These are phyloP conservation scores for Ogataea chonburiensis DNA, from an alignment of 805 yeast genomes.

Conservation along the genomic window DNA sequence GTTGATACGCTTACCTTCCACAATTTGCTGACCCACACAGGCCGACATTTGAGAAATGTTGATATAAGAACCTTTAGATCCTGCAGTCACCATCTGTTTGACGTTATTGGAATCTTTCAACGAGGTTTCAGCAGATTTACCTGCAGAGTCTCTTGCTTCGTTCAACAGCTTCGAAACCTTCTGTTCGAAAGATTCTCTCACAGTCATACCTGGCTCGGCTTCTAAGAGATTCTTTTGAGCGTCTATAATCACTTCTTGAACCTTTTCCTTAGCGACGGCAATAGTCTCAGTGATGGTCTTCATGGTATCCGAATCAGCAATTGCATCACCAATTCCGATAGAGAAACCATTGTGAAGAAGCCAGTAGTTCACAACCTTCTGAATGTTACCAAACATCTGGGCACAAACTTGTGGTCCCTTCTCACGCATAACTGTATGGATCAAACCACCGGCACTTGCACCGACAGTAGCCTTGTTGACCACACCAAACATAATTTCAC, in stretches of 20 bases:
- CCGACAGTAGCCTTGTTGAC: conserved; percentile 98
- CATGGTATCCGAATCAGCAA: conserved; percentile 97
- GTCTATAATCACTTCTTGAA: conserved; percentile 86
- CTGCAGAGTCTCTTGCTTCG: conserved; percentile 99
- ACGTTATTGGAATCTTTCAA: conserved; percentile 93
- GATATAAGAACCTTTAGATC: conserved; percentile 98
- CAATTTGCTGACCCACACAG: conserved; percentile 99
- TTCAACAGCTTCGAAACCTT: conserved; percentile 92
- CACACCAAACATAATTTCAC: conserved; percentile 96
- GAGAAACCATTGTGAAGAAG: conserved; percentile 94
- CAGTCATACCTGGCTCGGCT: conserved; percentile 99
- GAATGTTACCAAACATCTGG: conserved; percentile 84
- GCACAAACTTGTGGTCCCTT: conserved; percentile 93
- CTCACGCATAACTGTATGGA: conserved; percentile 96
- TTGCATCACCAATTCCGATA: conserved; percentile 99
- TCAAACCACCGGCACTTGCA: conserved; percentile 96
- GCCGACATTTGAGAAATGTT: conserved; percentile 99
- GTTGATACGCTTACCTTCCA: conserved; percentile 98
- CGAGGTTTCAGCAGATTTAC: conserved; percentile 96
- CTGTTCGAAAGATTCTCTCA: conserved; percentile 97
- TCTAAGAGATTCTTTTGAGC: conserved; percentile 87
- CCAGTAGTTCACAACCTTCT: conserved; percentile 96
- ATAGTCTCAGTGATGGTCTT: conserved; percentile 89
- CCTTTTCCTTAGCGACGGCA: conserved; percentile 89
- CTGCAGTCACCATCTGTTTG: conserved; percentile 98